phyloP scores from a whole-genome alignment of 148 eudicot genomes.

The Camellia japonica region DNA sequence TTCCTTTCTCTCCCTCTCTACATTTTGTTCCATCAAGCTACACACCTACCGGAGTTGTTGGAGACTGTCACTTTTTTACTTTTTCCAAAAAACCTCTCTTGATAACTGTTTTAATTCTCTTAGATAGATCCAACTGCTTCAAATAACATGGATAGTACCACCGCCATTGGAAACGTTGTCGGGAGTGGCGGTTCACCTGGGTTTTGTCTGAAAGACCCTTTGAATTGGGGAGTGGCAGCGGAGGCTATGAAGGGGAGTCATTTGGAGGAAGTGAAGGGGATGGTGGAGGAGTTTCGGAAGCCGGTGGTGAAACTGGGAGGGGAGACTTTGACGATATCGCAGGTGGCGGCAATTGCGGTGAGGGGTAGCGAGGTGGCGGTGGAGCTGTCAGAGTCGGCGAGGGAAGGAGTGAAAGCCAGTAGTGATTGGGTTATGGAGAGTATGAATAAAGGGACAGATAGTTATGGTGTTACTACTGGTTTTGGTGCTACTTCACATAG shows the following conservation, averaged over 20 bases:
- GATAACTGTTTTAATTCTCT: too few species aligned
- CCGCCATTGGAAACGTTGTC: not conserved
- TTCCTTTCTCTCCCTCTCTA: not conserved
- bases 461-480: constrained; percentile 32
- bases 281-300: constrained; percentile 34
- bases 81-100: too few species aligned
- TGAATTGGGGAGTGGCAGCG: constrained; percentile 34
- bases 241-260: constrained; percentile 33
- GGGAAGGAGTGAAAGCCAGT: constrained; percentile 29
- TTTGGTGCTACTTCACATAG: constrained; percentile 34
- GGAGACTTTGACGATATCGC: constrained; percentile 22
- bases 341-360: constrained; percentile 28
- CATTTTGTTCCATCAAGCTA: not conserved
- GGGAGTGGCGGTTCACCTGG: not conserved
- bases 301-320: constrained; percentile 25
- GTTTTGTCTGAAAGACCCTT: constrained; percentile 22
- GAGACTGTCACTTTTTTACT: too few species aligned
- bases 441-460: constrained; percentile 29
- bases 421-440: constrained; percentile 39
- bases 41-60: too few species aligned
- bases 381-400: constrained; percentile 29
- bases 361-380: constrained; percentile 7
- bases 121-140: not conserved
- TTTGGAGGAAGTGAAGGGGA: constrained; percentile 30
- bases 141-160: not conserved